phyloP scores from a whole-genome alignment of 169 alveolate species.

The Plasmodium chabaudi region DNA sequence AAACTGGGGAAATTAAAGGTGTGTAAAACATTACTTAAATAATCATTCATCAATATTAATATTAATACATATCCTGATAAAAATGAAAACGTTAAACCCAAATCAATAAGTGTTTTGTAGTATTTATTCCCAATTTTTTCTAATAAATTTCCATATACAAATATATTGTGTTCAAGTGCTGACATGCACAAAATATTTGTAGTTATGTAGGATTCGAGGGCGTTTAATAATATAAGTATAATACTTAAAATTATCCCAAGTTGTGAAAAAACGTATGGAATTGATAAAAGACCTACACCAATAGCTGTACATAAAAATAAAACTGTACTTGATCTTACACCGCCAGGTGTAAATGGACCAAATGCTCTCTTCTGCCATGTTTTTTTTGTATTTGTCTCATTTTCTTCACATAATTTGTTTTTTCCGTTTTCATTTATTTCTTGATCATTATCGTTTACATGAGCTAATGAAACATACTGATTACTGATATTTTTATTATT shows the following conservation, averaged over 20 bases:
- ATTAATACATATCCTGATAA: constrained; percentile 47
- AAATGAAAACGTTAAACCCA: constrained; percentile 59
- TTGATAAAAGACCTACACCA: constrained; percentile 65
- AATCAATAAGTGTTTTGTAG: constrained; percentile 45
- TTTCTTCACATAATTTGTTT: constrained; percentile 10
- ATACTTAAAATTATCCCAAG: constrained; percentile 61
- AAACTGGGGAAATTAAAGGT: constrained; percentile 40
- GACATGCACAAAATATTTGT: constrained; percentile 60
- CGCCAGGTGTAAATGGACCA: constrained; percentile 72
- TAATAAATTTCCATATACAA: constrained; percentile 72
- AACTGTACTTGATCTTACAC: constrained; percentile 71
- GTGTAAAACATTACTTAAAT: constrained; percentile 43
- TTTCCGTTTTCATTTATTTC: neutral
- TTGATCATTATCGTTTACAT: constrained; percentile 8
- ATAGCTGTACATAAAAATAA: constrained; percentile 70
- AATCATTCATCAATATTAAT: constrained; percentile 57
- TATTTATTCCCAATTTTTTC: constrained; percentile 49
- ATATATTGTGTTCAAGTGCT: constrained; percentile 63
- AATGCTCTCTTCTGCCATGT: constrained; percentile 68
- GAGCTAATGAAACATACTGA: neutral
- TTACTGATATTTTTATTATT: neutral
- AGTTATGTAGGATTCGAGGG: constrained; percentile 61
- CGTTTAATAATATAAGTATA: constrained; percentile 29
- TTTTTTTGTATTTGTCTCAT: constrained; percentile 23
- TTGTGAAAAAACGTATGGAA: constrained; percentile 61